These are phyloP conservation scores for Phaeosphaeriaceae sp. DNA, from an alignment of 2,329 filamentous ascomycete species.

Conservation along the genomic window DNA sequence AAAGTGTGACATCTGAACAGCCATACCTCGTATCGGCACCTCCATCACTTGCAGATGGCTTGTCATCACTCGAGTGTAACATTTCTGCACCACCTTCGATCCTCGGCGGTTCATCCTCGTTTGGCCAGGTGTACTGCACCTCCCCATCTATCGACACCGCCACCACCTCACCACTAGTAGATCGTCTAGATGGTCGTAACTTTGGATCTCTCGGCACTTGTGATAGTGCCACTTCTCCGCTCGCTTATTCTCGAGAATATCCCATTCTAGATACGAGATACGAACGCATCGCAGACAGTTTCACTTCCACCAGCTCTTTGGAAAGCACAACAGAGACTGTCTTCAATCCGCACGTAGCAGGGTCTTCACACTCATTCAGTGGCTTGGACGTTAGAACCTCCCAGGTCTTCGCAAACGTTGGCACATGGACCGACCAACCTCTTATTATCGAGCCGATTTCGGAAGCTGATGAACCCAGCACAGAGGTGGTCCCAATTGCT, in stretches of 20 bases:
- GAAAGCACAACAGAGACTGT: slow-evolving; percentile 29
- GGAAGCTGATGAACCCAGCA: slow-evolving; percentile 29
- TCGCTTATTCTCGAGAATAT: slow-evolving; percentile 20
- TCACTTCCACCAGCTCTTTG: slow-evolving; percentile 23
- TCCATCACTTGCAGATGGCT: slow-evolving; percentile 31
- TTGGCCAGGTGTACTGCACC: slow-evolving; percentile 27
- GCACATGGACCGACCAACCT: slow-evolving; percentile 38
- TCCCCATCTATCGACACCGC: slow-evolving; percentile 36
- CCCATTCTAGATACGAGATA: slow-evolving; percentile 34
- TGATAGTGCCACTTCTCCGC: slow-evolving; percentile 24
- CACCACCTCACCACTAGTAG: slow-evolving; percentile 35
- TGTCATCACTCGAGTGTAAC: slow-evolving; percentile 34
- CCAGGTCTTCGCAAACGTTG: slow-evolving; percentile 35
- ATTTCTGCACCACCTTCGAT: slow-evolving; percentile 39
- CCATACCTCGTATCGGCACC: slow-evolving; percentile 29
- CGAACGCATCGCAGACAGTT: slow-evolving; percentile 27
- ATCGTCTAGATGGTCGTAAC: slow-evolving; percentile 21
- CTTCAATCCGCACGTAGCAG: slow-evolving; percentile 39
- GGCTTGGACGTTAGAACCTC: slow-evolving; percentile 36
- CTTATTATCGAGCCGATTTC: slow-evolving; percentile 37
- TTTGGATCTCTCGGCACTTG: slow-evolving; percentile 34
- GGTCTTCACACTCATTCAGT: slow-evolving; percentile 38
- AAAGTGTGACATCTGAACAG: slow-evolving; percentile 30
- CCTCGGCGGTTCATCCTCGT: slow-evolving; percentile 31
- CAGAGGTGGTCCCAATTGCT: slow-evolving; percentile 32